These are phyloP conservation scores for Fistulinella staudtii DNA, from an alignment of 1,284 basidiomycete genomes.

Conservation along the genomic window DNA sequence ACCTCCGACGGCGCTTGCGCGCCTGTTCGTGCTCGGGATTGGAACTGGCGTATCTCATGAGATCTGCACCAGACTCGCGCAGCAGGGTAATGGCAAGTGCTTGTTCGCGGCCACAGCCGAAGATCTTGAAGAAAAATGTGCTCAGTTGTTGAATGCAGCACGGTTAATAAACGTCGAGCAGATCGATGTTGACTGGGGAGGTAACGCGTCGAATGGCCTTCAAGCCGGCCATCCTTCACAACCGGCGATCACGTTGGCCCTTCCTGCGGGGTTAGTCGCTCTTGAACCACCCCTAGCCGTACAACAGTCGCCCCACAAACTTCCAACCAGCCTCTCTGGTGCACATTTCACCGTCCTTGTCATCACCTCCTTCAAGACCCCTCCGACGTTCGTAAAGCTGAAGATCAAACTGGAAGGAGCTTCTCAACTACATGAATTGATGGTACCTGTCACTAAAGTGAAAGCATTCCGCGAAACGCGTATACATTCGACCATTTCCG, in stretches of 20 bases:
- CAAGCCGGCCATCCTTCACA: background rate
- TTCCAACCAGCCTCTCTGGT: slow-evolving; percentile 44
- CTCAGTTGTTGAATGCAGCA: slow-evolving; percentile 47
- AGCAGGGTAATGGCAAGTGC: slow-evolving; percentile 46
- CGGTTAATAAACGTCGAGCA: slow-evolving; percentile 42
- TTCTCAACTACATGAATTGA: slow-evolving; percentile 30
- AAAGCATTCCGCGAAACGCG: slow-evolving; percentile 32
- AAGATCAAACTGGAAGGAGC: slow-evolving; percentile 36
- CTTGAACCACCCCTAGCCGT: slow-evolving; percentile 34
- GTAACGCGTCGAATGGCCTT: background rate
- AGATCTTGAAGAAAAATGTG: slow-evolving; percentile 46
- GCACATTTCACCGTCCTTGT: slow-evolving; percentile 44
- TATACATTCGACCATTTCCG: slow-evolving; percentile 28
- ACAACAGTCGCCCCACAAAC: slow-evolving; percentile 42
- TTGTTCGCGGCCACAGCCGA: slow-evolving; percentile 44
- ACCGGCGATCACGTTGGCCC: background rate
- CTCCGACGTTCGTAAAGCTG: slow-evolving; percentile 41
- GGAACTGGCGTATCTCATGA: slow-evolving; percentile 46
- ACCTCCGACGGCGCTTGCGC: slow-evolving; percentile 33
- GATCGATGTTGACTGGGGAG: slow-evolving; percentile 47
- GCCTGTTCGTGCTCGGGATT: slow-evolving; percentile 56
- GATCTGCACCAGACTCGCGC: slow-evolving; percentile 48
- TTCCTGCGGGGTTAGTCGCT: slow-evolving; percentile 13
- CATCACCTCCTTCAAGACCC: slow-evolving; percentile 35
- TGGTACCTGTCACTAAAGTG: slow-evolving; percentile 38